phyloP scores from a whole-genome alignment of 805 yeast genomes.

The Sungouiella blattae region DNA sequence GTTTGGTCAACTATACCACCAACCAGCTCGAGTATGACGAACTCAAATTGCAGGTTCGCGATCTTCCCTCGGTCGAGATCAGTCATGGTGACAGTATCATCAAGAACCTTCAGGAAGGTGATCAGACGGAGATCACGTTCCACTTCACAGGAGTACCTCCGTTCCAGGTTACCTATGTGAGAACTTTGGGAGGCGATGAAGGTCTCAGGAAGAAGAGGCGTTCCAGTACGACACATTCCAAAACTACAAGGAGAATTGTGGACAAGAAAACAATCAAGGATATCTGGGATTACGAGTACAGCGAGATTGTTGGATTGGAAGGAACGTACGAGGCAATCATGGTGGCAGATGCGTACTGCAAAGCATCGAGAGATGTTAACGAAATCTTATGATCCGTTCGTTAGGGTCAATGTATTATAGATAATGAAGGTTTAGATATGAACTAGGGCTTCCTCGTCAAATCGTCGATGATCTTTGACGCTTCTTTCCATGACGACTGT shows the following conservation, averaged over 20 bases:
- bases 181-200: constrained; percentile 50
- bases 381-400: constrained; percentile 8
- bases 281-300: constrained; percentile 65
- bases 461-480: constrained; percentile 12
- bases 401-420: constrained; percentile 1
- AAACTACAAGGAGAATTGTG: constrained; percentile 28
- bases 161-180: constrained; percentile 76
- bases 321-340: constrained; percentile 93
- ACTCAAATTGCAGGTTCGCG: constrained; percentile 36
- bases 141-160: constrained; percentile 88
- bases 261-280: constrained; percentile 63
- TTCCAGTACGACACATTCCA: constrained; percentile 3
- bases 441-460: constrained; percentile 8
- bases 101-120: constrained; percentile 92
- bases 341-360: constrained; percentile 81
- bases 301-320: constrained; percentile 74
- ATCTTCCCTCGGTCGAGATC: constrained; percentile 73
- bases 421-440: neutral
- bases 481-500: no score
- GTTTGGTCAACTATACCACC: constrained; percentile 57
- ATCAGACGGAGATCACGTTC: constrained; percentile 82
- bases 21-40: constrained; percentile 28
- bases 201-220: constrained; percentile 12
- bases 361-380: constrained; percentile 16
- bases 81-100: constrained; percentile 71